Conservation (phyloP, 2,329 filamentous ascomycete species). For the Cladophialophora yegresii region DNA sequence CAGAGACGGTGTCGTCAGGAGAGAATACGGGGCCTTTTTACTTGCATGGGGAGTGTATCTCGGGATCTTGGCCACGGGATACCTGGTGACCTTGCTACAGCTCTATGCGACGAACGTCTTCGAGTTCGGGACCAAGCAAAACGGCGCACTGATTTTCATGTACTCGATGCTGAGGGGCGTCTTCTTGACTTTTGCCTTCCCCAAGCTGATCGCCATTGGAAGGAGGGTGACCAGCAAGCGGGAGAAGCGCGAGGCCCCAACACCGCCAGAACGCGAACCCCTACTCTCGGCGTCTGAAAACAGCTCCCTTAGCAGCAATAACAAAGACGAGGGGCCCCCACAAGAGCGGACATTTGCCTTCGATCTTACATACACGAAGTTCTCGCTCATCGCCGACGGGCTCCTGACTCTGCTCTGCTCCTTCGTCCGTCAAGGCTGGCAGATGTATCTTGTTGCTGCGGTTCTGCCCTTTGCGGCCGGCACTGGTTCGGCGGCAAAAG, state of each 20-base stretch:
- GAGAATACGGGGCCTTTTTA: conserved; percentile 64
- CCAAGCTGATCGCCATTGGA: conserved; percentile 55
- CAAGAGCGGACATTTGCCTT: conserved; percentile 55
- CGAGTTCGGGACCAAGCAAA: conserved; percentile 58
- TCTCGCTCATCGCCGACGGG: conserved; percentile 66
- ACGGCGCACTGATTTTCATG: conserved; percentile 60
- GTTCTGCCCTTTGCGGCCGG: conserved; percentile 69
- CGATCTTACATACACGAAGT: conserved; percentile 67
- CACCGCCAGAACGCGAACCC: conserved; percentile 22
- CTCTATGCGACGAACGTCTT: conserved; percentile 61
- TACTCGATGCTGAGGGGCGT: conserved; percentile 58
- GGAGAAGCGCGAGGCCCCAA: conserved; percentile 6
- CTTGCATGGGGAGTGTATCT: conserved; percentile 67
- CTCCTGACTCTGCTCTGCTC: conserved; percentile 63
- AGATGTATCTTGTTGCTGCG: conserved; percentile 67
- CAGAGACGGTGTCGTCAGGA: conserved; percentile 53
- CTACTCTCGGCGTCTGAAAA: conserved; percentile 10
- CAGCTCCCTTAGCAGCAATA: not conserved
- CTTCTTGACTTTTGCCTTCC: conserved; percentile 59
- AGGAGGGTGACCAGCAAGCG: conserved; percentile 34
- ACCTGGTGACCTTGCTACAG: conserved; percentile 63
- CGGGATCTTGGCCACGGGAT: conserved; percentile 69
- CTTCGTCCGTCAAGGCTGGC: conserved; percentile 65
- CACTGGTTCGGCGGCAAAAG: conserved; percentile 69
- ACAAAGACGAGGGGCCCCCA: conserved; percentile 22